Percentiles rank a stretch among this genome's conserved stretches.
Conservation (phyloP, 2,329 filamentous ascomycete genomes). For the Botrytis byssoidea region DNA sequence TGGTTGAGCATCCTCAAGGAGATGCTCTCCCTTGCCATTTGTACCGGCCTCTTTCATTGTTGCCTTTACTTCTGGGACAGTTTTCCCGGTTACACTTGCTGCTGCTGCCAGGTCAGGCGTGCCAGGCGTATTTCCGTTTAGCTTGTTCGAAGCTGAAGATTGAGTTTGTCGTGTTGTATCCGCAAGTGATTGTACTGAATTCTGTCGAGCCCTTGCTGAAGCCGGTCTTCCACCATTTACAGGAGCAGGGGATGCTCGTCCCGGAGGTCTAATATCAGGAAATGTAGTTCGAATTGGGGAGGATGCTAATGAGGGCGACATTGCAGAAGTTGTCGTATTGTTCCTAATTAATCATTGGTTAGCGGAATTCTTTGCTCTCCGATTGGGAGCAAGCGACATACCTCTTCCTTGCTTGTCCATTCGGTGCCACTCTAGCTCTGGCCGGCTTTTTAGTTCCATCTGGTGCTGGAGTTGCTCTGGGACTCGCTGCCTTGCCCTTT, state of each 20-base stretch:
- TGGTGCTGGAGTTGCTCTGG: conserved; percentile 64
- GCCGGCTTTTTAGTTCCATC: conserved; percentile 69
- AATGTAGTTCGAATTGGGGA: conserved; percentile 73
- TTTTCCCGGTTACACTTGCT: conserved; percentile 38
- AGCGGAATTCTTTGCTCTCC: conserved; percentile 20
- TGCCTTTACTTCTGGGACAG: conserved; percentile 49
- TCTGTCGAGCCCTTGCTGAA: conserved; percentile 72
- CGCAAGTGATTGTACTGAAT: conserved; percentile 61
- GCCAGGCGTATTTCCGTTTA: conserved; percentile 49
- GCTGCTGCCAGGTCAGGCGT: conserved; percentile 38
- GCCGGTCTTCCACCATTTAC: conserved; percentile 57
- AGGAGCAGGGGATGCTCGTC: conserved; percentile 60
- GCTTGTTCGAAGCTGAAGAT: conserved; percentile 61
- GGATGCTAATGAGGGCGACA: conserved; percentile 70
- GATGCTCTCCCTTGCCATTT: conserved; percentile 37
- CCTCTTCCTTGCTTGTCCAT: conserved; percentile 77
- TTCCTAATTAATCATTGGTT: conserved; percentile 40
- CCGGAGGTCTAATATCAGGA: conserved; percentile 55
- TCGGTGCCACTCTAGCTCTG: conserved; percentile 62
- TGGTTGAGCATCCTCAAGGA: conserved; percentile 39
- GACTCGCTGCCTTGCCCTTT: conserved; percentile 62
- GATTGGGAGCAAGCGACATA: conserved; percentile 43
- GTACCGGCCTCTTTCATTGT: conserved; percentile 50
- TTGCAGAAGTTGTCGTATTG: conserved; percentile 50
- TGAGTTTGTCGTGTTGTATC: conserved; percentile 57